Evolutionary conservation across 192 early-diverging fungal species (phyloP), one percentile per base, ranked within the genome.

Genomic region (Paraglomus occultum): DNA sequence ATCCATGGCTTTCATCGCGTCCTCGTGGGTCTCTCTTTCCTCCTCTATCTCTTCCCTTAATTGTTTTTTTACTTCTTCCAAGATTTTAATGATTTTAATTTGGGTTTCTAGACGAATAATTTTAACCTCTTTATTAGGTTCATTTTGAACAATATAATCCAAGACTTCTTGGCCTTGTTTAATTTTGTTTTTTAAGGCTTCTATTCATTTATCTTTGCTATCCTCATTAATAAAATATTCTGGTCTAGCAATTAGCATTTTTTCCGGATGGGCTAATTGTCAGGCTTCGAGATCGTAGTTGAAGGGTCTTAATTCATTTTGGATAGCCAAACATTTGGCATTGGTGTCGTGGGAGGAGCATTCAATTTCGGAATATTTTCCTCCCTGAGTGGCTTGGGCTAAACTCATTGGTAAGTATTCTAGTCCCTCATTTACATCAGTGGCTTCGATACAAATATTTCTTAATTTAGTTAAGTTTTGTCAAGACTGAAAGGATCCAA

Each of bases 271-370:
- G 14, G 59, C 59, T 14, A 61, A 12, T 43, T 44, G 43, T 61
- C 59, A 61, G 59, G 59, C 59, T 61, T 61, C 59, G 2, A 61
- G 18, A 44, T 61, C 59, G 45, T 61, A 61, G n/a, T 61, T 43
- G 59, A 61, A 61, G 1, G 59, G 59, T 5, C 59, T 8, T 8
- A 61, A 44, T 61, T 61, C 40, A 44, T 61, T n/a, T 61, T 61
- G 59, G 59, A 61, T 61, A 15, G 6, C 39, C 1, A 4, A 42
- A n/a, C 59, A 61, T 61, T 44, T 61, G 18, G 59, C 59, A 10
- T 61, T 42, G 39, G 59, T 42, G 18, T 38, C 23, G 23, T 61
- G 31, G 23, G 59, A 44, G 5, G 39, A 61, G 39, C 59, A 61
- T 61, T 61, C 59, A 39, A 61, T 10, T 18, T 14, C 9, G 23